Evolutionary conservation across 768 basidiomycete species (phyloP).

Genomic region (Phylloporus sp.): DNA sequence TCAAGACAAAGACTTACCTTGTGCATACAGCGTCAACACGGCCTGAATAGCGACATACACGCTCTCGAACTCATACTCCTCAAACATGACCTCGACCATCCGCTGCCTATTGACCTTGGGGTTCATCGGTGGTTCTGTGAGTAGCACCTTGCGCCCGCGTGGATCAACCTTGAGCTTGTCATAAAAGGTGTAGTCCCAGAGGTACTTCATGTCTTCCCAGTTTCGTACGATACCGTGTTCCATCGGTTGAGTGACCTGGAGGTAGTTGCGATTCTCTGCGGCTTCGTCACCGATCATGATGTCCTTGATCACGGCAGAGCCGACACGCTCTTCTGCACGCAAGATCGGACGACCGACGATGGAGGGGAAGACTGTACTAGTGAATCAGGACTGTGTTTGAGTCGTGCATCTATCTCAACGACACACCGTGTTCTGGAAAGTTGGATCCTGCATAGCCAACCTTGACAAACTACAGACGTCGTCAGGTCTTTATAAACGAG

Average conservation of each 20-base stretch:
- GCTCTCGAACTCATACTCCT: constrained; percentile 93
- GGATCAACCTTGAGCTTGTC: constrained; percentile 93
- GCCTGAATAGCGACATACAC: constrained; percentile 99
- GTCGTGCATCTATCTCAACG: constrained; percentile 7
- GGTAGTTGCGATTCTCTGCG: constrained; percentile 87
- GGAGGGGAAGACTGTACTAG: constrained; percentile 90
- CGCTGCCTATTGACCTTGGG: constrained; percentile 82
- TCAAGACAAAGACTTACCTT: constrained; percentile 61
- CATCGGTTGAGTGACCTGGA: constrained; percentile 97
- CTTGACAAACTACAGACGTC: constrained; percentile 71
- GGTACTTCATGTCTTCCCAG: constrained; percentile 98
- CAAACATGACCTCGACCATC: constrained; percentile 99
- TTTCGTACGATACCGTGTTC: constrained; percentile 99
- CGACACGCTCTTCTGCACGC: constrained; percentile 94
- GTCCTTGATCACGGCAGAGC: constrained; percentile 84
- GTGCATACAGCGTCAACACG: constrained; percentile 95
- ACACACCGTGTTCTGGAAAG: constrained; percentile 87
- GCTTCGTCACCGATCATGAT: constrained; percentile 99
- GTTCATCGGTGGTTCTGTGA: constrained; percentile 99
- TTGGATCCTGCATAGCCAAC: constrained; percentile 88
- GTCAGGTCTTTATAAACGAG: not conserved
- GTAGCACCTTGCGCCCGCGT: constrained; percentile 78
- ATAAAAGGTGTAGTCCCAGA: constrained; percentile 98
- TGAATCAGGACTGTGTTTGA: constrained; percentile 32
- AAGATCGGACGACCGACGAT: constrained; percentile 96